Base-by-base conservation (phyloP, 805 yeast species). In the Starmerella sp. region DNA sequence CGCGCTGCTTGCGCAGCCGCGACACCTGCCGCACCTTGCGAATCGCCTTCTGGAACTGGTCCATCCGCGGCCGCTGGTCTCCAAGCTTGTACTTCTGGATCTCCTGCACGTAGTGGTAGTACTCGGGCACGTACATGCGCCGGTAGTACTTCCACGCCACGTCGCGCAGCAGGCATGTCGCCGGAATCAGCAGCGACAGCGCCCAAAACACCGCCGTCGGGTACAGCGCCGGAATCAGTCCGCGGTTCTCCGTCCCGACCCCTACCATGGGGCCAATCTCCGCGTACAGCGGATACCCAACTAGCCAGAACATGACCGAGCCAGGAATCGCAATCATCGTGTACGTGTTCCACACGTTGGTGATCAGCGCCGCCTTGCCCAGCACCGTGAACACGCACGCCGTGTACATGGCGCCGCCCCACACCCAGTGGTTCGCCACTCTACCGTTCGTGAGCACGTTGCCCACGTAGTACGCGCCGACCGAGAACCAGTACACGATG, bases 21-120 rank as follows among this genome's bases (percentile, higher is more conserved):
- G 91, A 96, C 39, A 93, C 97, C 70, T 95, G 99, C 70, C 99
- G 83, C 29, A 93, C 97, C 67, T 89, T 93, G 66, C 97, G 78
- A 54, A 93, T 93, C 6, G 97, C 97, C 68, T 85, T 89, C 70
- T 93, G 98, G 76, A 93, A 93, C 60, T 90, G 95, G 62, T 89
- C 95, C 78, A 90, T 81, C 63, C 96, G 81, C n/a, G 99, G 98
- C 60, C 95, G 78, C 69, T 86, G 86, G 67, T 91, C 96, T 58
- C 86, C 91, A 58, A 89, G 86, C 65, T 91, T 90, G 70, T 83
- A 89, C 72, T 93, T 93, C 70, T 93, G 99, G 67, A 93, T 86
- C 69, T 88, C 97, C 71, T 93, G 98, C 41, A 91, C 96, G 64
- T 86, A 82, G 71, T 93, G 99, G 68, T 93, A 93, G 56, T 86